Percentiles rank a stretch among this genome's conserved stretches.
Evolutionary conservation across 129 eudicot genomes (phyloP).

Genomic region (sunflower (Helianthus annuus)): HanXRQr2.0-SUNRISE NC_035440.2:48240259-48240758

Average conservation of each 20-base stretch:
- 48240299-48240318: too few species aligned
- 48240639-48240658: conserved; percentile 11
- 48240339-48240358: too few species aligned
- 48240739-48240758: not conserved
- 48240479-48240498: conserved; percentile 8
- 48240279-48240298: too few species aligned
- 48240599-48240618: not conserved
- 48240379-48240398: not conserved
- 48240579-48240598: not conserved
- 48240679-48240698: conserved; percentile 2
- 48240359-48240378: too few species aligned
- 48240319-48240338: too few species aligned
- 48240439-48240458: conserved; percentile 1
- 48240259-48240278: too few species aligned
- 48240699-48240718: conserved; percentile 15
- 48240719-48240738: not conserved
- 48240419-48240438: conserved; percentile 6
- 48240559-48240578: conserved; percentile 3
- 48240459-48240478: not conserved
- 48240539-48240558: not conserved
- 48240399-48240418: conserved; percentile 14
- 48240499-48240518: not conserved
- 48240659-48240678: conserved; percentile 3
- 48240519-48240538: not conserved
- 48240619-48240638: conserved; percentile 1